Percentiles rank a stretch among this genome's conserved stretches.
These are phyloP conservation scores for Paspalum notatum DNA, from an alignment of 176 grass and related monocot genomes.

Conservation along the genomic window DNA sequence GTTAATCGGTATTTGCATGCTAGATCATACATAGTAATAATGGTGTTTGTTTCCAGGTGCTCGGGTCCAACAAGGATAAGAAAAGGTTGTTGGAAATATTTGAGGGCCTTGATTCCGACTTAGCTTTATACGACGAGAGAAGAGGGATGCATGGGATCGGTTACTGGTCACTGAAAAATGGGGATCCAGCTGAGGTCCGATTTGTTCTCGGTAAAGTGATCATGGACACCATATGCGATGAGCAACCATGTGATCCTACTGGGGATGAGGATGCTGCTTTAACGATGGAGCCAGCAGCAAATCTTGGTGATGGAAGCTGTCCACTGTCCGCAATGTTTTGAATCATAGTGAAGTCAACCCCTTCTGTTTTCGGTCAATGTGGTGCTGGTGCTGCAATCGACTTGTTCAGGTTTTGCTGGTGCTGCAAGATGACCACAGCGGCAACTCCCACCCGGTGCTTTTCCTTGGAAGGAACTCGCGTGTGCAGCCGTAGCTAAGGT, in stretches of 20 bases:
- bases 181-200: conserved; percentile 56
- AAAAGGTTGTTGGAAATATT: conserved; percentile 58
- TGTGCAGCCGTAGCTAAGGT: neutral
- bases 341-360: neutral
- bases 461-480: neutral
- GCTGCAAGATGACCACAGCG: neutral
- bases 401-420: conserved; percentile 2
- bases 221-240: conserved; percentile 59
- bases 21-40: neutral
- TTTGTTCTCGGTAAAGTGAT: conserved; percentile 81
- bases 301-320: conserved; percentile 16
- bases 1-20: neutral
- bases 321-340: conserved; percentile 4
- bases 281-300: neutral
- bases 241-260: conserved; percentile 12
- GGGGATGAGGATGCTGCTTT: conserved; percentile 4
- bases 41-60: conserved; percentile 53
- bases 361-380: neutral
- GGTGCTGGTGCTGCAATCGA: neutral
- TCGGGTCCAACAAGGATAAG: conserved; percentile 55
- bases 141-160: conserved; percentile 58
- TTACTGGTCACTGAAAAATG: conserved; percentile 67
- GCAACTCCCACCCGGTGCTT: neutral
- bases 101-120: conserved; percentile 41
- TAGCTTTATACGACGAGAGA: conserved; percentile 35